Evolutionary conservation across 2,329 filamentous ascomycete genomes (phyloP).

Genomic region (Cryphonectria radicalis): DNA sequence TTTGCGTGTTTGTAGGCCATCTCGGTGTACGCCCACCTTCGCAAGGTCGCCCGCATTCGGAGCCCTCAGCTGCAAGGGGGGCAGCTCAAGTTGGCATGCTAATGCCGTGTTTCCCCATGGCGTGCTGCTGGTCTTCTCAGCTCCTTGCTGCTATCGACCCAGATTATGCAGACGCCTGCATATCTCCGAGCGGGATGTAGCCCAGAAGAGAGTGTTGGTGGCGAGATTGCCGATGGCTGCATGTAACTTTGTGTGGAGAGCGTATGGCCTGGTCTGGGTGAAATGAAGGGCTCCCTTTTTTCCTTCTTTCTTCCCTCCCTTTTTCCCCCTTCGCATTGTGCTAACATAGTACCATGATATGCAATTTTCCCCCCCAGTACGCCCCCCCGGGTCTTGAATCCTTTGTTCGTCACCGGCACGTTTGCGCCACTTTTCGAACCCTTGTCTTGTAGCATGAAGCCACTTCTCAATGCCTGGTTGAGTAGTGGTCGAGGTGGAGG

Average conservation of each 20-base stretch:
- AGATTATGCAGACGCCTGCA: conserved; percentile 6
- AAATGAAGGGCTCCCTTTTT: conserved; percentile 1
- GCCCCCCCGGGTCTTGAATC: background rate
- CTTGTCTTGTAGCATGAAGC: background rate
- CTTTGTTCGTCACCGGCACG: background rate
- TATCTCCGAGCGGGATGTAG: conserved; percentile 8
- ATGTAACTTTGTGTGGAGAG: conserved; percentile 1
- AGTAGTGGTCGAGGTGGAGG: conserved; percentile 7
- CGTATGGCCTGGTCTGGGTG: background rate
- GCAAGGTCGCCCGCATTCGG: background rate
- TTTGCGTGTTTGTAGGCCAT: background rate
- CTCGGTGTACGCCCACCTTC: background rate
- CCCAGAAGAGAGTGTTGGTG: background rate
- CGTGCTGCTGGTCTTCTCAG: background rate
- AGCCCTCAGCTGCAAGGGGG: background rate
- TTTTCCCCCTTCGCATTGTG: background rate
- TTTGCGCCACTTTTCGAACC: background rate
- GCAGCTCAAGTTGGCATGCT: background rate
- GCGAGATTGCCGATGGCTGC: background rate
- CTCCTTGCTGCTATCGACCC: conserved; percentile 1
- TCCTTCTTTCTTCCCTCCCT: background rate
- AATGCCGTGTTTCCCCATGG: background rate
- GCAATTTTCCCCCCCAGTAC: background rate
- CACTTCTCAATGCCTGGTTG: background rate
- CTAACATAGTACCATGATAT: background rate